Evolutionary conservation across 2,329 filamentous ascomycete genomes (phyloP).

Genomic region (Orbilia quercus): DNA sequence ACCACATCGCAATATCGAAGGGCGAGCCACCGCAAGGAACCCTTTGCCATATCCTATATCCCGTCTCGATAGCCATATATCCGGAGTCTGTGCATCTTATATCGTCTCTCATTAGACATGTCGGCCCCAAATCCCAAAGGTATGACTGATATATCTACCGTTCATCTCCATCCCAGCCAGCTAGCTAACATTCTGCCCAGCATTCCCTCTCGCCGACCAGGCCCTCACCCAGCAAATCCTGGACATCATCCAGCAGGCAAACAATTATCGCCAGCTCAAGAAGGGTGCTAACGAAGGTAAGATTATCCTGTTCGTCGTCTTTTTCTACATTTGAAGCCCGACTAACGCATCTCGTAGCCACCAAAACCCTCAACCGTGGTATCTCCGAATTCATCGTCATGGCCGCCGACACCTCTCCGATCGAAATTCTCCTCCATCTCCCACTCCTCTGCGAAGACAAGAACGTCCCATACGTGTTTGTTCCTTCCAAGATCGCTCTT

Average conservation of each 20-base stretch:
- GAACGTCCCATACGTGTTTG: constrained; percentile 77
- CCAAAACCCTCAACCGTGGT: constrained; percentile 90
- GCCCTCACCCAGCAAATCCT: constrained; percentile 83
- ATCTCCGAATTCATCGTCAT: constrained; percentile 89
- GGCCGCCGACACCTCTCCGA: constrained; percentile 85
- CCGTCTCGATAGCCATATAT: constrained; percentile 4
- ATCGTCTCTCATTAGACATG: constrained; percentile 48
- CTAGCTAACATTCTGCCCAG: constrained; percentile 45
- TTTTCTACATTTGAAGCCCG: neutral
- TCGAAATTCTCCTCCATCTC: constrained; percentile 88
- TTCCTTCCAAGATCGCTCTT: constrained; percentile 82
- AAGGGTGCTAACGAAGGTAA: constrained; percentile 83
- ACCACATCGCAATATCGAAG: constrained; percentile 60
- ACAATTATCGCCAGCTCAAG: constrained; percentile 79
- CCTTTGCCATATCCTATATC: constrained; percentile 61
- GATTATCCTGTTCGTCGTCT: neutral
- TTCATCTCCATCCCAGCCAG: neutral
- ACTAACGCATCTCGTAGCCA: constrained; percentile 65
- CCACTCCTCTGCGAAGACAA: constrained; percentile 88
- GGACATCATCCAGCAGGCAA: constrained; percentile 79
- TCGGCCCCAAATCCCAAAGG: constrained; percentile 59
- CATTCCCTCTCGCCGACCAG: constrained; percentile 70
- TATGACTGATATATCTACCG: constrained; percentile 13
- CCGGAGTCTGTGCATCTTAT: neutral
- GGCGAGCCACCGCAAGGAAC: constrained; percentile 65